These are phyloP conservation scores for Puya raimondii DNA, from an alignment of 176 grass and related monocot species.

Conservation along the genomic window DNA sequence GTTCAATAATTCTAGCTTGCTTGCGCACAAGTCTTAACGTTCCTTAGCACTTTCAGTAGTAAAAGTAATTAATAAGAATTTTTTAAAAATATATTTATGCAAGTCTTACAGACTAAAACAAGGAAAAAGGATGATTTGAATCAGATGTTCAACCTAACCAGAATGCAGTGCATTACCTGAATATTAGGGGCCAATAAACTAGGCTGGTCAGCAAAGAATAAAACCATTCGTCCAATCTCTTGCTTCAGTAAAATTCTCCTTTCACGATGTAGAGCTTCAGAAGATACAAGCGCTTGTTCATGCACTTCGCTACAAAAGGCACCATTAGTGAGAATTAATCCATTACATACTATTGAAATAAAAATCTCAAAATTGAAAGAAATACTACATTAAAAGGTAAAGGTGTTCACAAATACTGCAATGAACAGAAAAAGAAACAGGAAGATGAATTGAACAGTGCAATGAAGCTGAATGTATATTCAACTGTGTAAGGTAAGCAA, in stretches of 20 bases:
- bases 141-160: neutral
- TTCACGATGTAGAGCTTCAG: conserved; percentile 84
- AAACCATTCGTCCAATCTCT: conserved; percentile 95
- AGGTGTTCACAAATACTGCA: neutral
- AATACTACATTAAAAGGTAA: neutral
- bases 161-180: conserved; percentile 42
- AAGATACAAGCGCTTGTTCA: conserved; percentile 68
- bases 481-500: neutral
- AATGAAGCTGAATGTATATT: no score
- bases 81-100: no score
- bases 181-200: conserved; percentile 96
- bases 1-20: no score
- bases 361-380: no score
- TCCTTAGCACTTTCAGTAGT: no score
- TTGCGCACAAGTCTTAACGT: no score
- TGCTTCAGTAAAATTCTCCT: conserved; percentile 96
- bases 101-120: no score
- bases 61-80: no score
- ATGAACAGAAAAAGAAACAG: neutral
- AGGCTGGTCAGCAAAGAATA: conserved; percentile 98
- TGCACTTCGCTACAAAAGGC: conserved; percentile 73
- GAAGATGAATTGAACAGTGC: neutral
- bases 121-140: neutral
- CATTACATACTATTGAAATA: neutral
- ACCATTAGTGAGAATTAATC: neutral